These are phyloP conservation scores for Candida wancherniae DNA, from an alignment of 805 yeast species.

Conservation along the genomic window DNA sequence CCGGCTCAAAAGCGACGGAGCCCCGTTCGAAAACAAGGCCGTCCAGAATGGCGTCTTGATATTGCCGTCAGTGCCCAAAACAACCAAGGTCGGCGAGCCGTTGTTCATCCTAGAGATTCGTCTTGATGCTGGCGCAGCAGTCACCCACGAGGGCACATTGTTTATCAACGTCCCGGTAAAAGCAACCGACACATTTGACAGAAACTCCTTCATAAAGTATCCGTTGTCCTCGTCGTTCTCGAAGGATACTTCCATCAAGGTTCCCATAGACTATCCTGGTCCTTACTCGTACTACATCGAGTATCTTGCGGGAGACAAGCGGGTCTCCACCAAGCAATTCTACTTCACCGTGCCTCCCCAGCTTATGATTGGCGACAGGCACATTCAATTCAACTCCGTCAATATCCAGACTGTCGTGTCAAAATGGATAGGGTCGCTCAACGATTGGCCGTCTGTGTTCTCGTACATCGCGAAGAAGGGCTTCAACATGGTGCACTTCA, in stretches of 20 bases:
- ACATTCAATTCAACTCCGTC: constrained; percentile 69
- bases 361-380: constrained; percentile 49
- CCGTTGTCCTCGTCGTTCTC: constrained; percentile 56
- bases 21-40: constrained; percentile 36
- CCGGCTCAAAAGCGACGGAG: constrained; percentile 44
- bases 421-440: constrained; percentile 78
- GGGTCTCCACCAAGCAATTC: constrained; percentile 49
- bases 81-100: constrained; percentile 33
- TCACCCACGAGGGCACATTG: constrained; percentile 65
- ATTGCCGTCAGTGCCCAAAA: constrained; percentile 40
- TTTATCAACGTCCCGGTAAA: constrained; percentile 68
- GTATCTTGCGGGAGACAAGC: constrained; percentile 37
- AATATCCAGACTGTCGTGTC: constrained; percentile 82
- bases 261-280: constrained; percentile 70
- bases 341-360: constrained; percentile 81
- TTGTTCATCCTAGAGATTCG: constrained; percentile 53
- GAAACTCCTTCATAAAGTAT: constrained; percentile 51
- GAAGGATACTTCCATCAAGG: constrained; percentile 54
- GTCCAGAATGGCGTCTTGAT: constrained; percentile 46
- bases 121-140: constrained; percentile 70
- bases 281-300: constrained; percentile 70
- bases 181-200: constrained; percentile 41
- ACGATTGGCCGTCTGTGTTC: constrained; percentile 66
- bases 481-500: constrained; percentile 93
- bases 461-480: constrained; percentile 63